Evolutionary conservation across 78 protist species (phyloP), one percentile per base, ranked within the genome.

Genomic region (Neovahlkampfia damariscottae): DNA sequence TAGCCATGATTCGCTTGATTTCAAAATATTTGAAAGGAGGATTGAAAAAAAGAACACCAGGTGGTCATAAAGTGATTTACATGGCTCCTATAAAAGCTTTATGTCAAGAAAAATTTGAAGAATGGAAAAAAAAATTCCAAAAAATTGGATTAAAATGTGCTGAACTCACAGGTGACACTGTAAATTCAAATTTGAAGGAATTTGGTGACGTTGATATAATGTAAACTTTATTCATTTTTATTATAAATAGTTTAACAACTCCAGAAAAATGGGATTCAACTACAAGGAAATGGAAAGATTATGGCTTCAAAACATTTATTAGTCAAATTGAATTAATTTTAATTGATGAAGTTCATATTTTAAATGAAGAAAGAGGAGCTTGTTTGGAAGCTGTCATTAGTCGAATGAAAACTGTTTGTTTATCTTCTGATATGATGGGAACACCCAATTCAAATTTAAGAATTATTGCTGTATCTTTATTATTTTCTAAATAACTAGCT

Each of bases 41-140:
- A 8, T 6, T 8, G 5, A 5, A n/a, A 35, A 37, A 50, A 76
- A 9, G n/a, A n/a, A n/a, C n/a, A n/a, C n/a, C n/a, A n/a, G n/a
- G n/a, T n/a, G n/a, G n/a, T n/a, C 1, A 9, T 5, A 82, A 71
- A 38, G 86, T 76, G 2, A 76, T 88, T 10, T 88, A 88, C 67
- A 30, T 88, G n/a, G 89, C 88, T 0, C 91, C 91, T 0, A 76
- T 84, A 28, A 84, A 84, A 41, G 88, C 91, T 0, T 41, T 88
- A 3, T 81, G 84, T 40, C 2, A 5, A 10, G 88, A 88, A 28
- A 30, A 80, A 2, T 8, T 3, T 10, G 37, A 32, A 1, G 84
- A 81, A 37, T 88, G 91, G 91, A 81, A 30, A 59, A 5, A 70
- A 35, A 73, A 66, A 38, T 84, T 88, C 58, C 38, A 8, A 30